Evolutionary conservation across 2,329 filamentous ascomycete species (phyloP).

Genomic region (Zarea fungicola): DNA sequence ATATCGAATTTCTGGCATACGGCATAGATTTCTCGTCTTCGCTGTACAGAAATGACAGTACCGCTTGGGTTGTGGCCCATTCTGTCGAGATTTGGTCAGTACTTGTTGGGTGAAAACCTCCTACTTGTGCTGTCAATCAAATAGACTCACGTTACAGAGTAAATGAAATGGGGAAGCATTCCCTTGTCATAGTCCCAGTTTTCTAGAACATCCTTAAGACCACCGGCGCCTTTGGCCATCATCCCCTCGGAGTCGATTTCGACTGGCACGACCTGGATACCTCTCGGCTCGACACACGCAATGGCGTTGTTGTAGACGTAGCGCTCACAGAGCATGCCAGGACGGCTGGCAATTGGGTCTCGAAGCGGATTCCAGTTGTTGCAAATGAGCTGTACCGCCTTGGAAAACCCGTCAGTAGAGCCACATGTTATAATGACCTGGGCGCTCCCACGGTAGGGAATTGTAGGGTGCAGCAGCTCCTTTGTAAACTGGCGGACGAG

Average conservation of each 20-base stretch:
- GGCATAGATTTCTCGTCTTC: constrained; percentile 73
- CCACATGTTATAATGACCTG: constrained; percentile 78
- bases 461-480: constrained; percentile 71
- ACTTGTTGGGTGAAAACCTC: no score
- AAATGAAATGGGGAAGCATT: constrained; percentile 75
- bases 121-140: no score
- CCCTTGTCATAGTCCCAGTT: constrained; percentile 77
- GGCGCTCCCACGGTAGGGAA: constrained; percentile 71
- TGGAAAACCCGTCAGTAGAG: constrained; percentile 79
- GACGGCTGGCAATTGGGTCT: constrained; percentile 62
- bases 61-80: constrained; percentile 82
- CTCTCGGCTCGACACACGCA: constrained; percentile 59
- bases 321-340: constrained; percentile 73
- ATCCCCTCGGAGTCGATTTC: constrained; percentile 77
- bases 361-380: constrained; percentile 68
- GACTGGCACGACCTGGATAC: constrained; percentile 68
- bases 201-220: constrained; percentile 69
- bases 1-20: constrained; percentile 81
- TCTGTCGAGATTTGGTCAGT: no score
- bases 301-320: constrained; percentile 78
- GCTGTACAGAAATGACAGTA: constrained; percentile 64
- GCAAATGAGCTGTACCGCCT: constrained; percentile 68
- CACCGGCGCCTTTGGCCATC: constrained; percentile 65
- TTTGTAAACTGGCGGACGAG: constrained; percentile 76
- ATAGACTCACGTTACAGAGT: constrained; percentile 74